A percentile compares a stretch with the other conserved stretches of the same genome.
Conservation (phyloP, 176 grass and related monocot species). For the Metroxylon sagu region DNA sequence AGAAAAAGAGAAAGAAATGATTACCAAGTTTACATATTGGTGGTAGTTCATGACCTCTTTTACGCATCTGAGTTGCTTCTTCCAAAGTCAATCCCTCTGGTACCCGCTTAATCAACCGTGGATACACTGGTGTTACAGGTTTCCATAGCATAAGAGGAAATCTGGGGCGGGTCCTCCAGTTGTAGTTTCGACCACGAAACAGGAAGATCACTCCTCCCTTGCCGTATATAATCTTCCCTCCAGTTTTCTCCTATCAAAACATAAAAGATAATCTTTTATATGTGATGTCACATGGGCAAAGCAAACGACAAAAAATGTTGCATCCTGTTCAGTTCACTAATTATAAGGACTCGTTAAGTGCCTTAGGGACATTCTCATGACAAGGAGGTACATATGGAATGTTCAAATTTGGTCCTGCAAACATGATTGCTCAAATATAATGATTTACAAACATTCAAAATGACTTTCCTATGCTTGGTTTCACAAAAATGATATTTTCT, state of each 20-base stretch:
- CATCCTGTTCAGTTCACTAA: neutral
- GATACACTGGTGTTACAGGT: constrained; percentile 72
- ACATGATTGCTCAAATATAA: too few species aligned
- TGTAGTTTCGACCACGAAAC: constrained; percentile 92
- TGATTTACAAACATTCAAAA: too few species aligned
- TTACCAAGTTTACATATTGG: constrained; percentile 82
- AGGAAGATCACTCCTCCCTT: constrained; percentile 76
- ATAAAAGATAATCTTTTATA: constrained; percentile 1
- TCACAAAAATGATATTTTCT: too few species aligned
- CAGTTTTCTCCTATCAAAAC: constrained; percentile 63
- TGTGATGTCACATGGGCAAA: neutral
- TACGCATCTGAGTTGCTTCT: constrained; percentile 52
- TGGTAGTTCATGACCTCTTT: constrained; percentile 38
- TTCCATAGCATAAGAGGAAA: constrained; percentile 97
- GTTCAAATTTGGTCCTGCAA: too few species aligned
- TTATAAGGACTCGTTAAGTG: too few species aligned
- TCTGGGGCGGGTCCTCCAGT: constrained; percentile 54
- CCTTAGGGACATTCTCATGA: too few species aligned
- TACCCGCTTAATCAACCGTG: constrained; percentile 51
- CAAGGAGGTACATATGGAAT: too few species aligned
- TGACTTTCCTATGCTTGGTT: too few species aligned
- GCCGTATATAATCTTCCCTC: constrained; percentile 76
- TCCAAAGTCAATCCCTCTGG: constrained; percentile 79
- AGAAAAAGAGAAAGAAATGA: constrained; percentile 1
- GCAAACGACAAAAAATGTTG: neutral